Base-by-base conservation (phyloP, 2,329 filamentous ascomycete species). In the Cucurbitaria berberidis region DNA sequence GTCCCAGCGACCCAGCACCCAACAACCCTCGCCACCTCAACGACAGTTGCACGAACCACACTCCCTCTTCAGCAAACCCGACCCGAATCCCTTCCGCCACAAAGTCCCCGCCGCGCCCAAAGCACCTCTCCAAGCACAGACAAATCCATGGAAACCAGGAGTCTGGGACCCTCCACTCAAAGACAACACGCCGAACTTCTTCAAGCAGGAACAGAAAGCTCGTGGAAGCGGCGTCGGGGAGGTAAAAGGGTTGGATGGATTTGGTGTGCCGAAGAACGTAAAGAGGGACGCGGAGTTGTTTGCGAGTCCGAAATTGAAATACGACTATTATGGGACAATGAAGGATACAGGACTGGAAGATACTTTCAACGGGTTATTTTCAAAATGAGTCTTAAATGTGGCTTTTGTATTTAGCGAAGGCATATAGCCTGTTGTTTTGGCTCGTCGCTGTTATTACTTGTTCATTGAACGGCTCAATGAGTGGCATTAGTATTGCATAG, bases 91-190 rank as follows among this genome's bases (percentile, higher is more conserved):
- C 1, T 91, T 92, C 67, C 88, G 86, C 80, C 89, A 86, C 74
- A 86, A 83, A 52, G 81, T 91, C 2, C 89, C 89, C 3, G 81
- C 86, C 0, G 87, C 88, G 1, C 89, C 89, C 13, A 84, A 81
- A 13, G 83, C 82, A n/a, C 86, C 87, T 19, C 86, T 87, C 2
- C 83, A 86, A 35, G 80, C 81, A 38, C 72, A 86, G 6, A 80
- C 84, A 27, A 89, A 89, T 54, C 86, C 87, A 1, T 82, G 83
- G 4, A 84, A 82, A 53, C 58, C 59, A 0, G 50, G 53, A 7
- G 54, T 66, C 19, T 71, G 67, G 66, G 77, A 80, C 30, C 81
- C 85, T 0, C 74, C 82, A 1, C 75, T 87, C 22, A 77, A 79
- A 67, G 64, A 82, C 71, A 62, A 80, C 67, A 78, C 80, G 55